These are phyloP conservation scores for Leucosporidium creatinivorum DNA, from an alignment of 768 basidiomycete species.

Conservation along the genomic window DNA sequence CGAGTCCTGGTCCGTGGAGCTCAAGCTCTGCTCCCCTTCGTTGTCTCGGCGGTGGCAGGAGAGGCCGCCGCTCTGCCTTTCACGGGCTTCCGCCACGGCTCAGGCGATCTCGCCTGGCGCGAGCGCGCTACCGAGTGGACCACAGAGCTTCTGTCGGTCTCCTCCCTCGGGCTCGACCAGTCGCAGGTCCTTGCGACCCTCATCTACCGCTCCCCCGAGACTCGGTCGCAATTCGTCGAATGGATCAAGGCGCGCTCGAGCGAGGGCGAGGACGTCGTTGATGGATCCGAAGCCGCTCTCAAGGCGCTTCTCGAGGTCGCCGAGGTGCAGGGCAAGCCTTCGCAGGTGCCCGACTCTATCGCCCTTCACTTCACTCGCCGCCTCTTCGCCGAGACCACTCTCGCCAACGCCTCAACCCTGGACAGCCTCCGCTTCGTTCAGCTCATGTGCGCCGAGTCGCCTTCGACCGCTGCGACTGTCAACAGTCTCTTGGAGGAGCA, in stretches of 20 bases:
- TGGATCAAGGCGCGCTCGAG: not conserved
- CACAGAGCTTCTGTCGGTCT: slow-evolving; percentile 1
- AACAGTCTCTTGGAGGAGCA: not conserved
- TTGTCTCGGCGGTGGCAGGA: not conserved
- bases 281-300: slow-evolving; percentile 3
- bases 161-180: not conserved
- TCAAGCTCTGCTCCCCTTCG: slow-evolving; percentile 6
- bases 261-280: not conserved
- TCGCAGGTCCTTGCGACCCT: slow-evolving; percentile 9
- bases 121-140: slow-evolving; percentile 17
- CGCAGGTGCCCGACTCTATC: not conserved
- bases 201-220: slow-evolving; percentile 11
- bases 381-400: not conserved
- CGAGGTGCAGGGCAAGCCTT: not conserved
- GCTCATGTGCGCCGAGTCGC: slow-evolving; percentile 5
- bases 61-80: not conserved
- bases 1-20: slow-evolving; percentile 16
- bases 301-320: slow-evolving; percentile 15
- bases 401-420: not conserved
- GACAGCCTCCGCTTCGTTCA: slow-evolving; percentile 3
- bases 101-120: not conserved
- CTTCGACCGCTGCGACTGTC: not conserved
- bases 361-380: not conserved
- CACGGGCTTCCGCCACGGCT: not conserved
- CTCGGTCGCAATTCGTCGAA: slow-evolving; percentile 1